phyloP scores from a whole-genome alignment of 306 rosid species.

The Ceratonia siliqua region DNA sequence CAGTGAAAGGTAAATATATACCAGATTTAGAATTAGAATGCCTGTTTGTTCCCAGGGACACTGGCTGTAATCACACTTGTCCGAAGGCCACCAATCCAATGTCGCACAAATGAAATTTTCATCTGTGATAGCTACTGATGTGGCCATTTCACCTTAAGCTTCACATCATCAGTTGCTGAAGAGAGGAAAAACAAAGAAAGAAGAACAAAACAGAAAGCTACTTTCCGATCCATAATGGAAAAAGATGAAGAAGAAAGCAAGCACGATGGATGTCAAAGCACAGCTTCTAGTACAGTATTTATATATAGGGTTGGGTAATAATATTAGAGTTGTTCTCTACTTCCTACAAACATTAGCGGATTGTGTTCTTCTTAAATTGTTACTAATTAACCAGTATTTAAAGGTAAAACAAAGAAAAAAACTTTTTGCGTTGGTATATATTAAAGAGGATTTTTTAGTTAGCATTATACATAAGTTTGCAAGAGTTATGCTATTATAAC shows the following conservation, averaged over 20 bases:
- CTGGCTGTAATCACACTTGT: slow-evolving; percentile 58
- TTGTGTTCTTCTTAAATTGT: too few species aligned
- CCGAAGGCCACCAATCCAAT: slow-evolving; percentile 71
- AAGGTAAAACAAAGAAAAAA: too few species aligned
- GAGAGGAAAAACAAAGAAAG: slow-evolving; percentile 16
- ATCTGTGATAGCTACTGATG: slow-evolving; percentile 51
- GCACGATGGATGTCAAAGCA: too few species aligned
- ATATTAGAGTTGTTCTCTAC: too few species aligned
- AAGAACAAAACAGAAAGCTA: slow-evolving; percentile 16
- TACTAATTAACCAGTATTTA: too few species aligned
- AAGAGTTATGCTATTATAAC: too few species aligned
- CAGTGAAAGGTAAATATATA: not conserved
- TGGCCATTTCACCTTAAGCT: slow-evolving; percentile 41
- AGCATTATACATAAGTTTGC: too few species aligned
- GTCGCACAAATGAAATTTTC: slow-evolving; percentile 68
- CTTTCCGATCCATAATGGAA: slow-evolving; percentile 33
- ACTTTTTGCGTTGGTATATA: too few species aligned
- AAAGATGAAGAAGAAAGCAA: not conserved
- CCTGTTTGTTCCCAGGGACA: slow-evolving; percentile 65
- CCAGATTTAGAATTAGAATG: slow-evolving; percentile 51
- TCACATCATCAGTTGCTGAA: slow-evolving; percentile 41
- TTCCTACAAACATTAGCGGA: too few species aligned
- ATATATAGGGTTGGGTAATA: too few species aligned
- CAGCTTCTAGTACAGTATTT: too few species aligned
- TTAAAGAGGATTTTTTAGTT: too few species aligned